Evolutionary conservation across 2,329 filamentous ascomycete species (phyloP).

Genomic region (Onygenales sp.): DNA sequence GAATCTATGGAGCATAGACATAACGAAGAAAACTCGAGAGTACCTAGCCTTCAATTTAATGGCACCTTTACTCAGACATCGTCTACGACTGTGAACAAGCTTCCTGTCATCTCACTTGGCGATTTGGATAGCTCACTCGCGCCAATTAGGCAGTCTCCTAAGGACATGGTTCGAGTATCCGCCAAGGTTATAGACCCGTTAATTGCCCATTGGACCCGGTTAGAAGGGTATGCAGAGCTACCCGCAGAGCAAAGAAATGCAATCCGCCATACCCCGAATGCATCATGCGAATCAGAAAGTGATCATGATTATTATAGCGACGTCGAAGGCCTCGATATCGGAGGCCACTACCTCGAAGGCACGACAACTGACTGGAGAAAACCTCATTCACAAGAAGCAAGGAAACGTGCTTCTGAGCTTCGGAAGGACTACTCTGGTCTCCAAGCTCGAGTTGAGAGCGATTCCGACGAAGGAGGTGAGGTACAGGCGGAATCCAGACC

Average conservation of each 20-base stretch:
- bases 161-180: conserved; percentile 30
- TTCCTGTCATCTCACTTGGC: conserved; percentile 22
- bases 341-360: conserved; percentile 27
- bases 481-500: conserved; percentile 10
- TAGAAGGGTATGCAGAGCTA: conserved; percentile 9
- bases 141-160: conserved; percentile 25
- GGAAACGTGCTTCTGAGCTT: conserved; percentile 19
- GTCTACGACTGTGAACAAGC: conserved; percentile 15
- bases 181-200: conserved; percentile 25
- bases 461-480: conserved; percentile 19
- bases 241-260: conserved; percentile 7
- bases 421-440: conserved; percentile 24
- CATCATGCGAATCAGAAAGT: conserved; percentile 17
- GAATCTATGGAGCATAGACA: conserved; percentile 22
- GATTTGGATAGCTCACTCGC: conserved; percentile 24
- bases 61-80: conserved; percentile 6
- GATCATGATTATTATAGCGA: conserved; percentile 13
- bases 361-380: conserved; percentile 26
- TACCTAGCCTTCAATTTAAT: conserved; percentile 10
- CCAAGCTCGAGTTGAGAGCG: conserved; percentile 29
- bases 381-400: conserved; percentile 29
- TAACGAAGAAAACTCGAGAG: conserved; percentile 10
- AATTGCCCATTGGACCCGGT: conserved; percentile 20
- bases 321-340: conserved; percentile 16
- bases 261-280: conserved; percentile 3